Conservation (phyloP, 768 basidiomycete species). For the Tylopilus rubrobrunneus region DNA sequence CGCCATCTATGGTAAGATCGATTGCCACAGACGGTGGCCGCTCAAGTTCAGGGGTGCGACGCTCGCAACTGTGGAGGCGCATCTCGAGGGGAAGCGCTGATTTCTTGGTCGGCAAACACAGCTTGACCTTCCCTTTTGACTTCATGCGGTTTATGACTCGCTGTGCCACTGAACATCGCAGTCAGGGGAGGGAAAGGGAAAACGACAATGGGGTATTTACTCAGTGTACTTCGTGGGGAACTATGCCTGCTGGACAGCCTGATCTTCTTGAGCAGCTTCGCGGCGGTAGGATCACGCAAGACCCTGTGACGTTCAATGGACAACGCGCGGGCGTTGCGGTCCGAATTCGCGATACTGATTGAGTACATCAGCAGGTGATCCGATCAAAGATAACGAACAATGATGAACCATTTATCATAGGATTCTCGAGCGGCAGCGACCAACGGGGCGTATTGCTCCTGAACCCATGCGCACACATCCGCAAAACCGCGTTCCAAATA, state of each 20-base stretch:
- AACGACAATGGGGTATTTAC: conserved; percentile 9
- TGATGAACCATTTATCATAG: conserved; percentile 24
- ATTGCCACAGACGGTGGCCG: conserved; percentile 9
- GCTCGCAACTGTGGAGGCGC: conserved; percentile 14
- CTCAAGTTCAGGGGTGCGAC: not conserved
- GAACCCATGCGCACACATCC: conserved; percentile 37
- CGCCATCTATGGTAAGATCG: conserved; percentile 19
- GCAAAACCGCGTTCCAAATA: conserved; percentile 38
- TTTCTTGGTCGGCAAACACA: conserved; percentile 15
- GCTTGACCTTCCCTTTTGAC: conserved; percentile 26
- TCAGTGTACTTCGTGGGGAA: conserved; percentile 17
- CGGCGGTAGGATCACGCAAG: conserved; percentile 2
- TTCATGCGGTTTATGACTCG: conserved; percentile 24
- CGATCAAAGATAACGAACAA: not conserved
- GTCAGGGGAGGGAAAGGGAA: conserved; percentile 2
- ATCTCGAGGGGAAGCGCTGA: conserved; percentile 13
- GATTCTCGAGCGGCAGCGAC: conserved; percentile 31
- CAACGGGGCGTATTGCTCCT: conserved; percentile 36
- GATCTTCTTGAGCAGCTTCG: conserved; percentile 19
- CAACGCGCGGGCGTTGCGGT: not conserved
- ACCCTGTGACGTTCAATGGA: conserved; percentile 14
- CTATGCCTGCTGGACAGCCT: conserved; percentile 14
- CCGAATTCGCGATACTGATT: conserved; percentile 11
- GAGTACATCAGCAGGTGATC: conserved; percentile 5
- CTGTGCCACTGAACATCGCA: conserved; percentile 20